These are phyloP conservation scores for Lipomyces orientalis DNA, from an alignment of 805 yeast species.

Conservation along the genomic window DNA sequence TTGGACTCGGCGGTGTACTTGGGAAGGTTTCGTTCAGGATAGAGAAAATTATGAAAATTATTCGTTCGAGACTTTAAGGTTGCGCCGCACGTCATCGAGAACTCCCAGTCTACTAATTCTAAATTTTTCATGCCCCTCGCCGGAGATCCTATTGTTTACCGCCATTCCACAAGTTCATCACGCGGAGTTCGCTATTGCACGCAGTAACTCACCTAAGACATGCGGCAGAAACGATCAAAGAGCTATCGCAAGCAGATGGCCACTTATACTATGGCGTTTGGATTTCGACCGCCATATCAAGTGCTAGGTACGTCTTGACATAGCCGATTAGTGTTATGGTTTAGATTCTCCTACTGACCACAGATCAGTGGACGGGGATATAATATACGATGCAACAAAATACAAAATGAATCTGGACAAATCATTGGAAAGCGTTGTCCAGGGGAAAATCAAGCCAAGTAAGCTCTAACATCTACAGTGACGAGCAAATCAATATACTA, in stretches of 20 bases:
- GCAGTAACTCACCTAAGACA: constrained; percentile 43
- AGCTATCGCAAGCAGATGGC: constrained; percentile 91
- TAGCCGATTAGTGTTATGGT: background rate
- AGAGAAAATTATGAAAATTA: background rate
- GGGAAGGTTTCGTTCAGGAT: background rate
- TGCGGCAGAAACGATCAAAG: constrained; percentile 97
- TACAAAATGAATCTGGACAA: constrained; percentile 79
- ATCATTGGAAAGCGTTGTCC: constrained; percentile 80
- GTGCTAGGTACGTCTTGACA: constrained; percentile 52
- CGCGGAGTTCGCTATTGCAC: background rate
- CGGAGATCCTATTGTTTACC: background rate
- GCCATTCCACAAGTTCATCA: background rate
- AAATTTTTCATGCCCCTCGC: background rate
- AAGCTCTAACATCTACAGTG: constrained; percentile 21
- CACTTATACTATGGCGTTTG: constrained; percentile 81
- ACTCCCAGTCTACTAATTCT: background rate
- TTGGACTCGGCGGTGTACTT: background rate
- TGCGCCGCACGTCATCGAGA: constrained; percentile 13
- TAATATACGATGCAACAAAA: constrained; percentile 67
- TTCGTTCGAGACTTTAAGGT: background rate
- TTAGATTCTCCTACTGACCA: background rate
- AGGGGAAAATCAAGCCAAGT: constrained; percentile 78
- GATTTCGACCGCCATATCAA: constrained; percentile 93
- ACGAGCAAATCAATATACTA: background rate
- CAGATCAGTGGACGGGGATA: constrained; percentile 70